Base-by-base conservation (phyloP, 257 asterid species). In the Solanum sparsipilum region DNA sequence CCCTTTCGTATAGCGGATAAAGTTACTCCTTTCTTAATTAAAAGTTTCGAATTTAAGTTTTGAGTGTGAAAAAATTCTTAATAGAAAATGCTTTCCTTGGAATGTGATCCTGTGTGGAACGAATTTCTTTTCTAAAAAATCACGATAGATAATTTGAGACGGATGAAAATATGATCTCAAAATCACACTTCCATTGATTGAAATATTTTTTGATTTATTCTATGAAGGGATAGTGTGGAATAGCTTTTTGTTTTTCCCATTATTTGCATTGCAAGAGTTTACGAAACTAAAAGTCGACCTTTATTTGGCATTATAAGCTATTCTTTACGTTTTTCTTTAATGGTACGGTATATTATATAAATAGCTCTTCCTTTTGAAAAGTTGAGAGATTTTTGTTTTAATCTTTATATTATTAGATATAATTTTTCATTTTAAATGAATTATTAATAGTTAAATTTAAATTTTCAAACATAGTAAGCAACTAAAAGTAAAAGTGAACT, bases 1-100 rank as follows among this genome's bases (percentile, higher is more conserved):
- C 12, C 70, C 86, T 10, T 82, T 56, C 5, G 5, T 18, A 18
- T 20, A 7, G 0, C 0, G 11, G 2, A 56, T 56, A 4, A 56
- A 1, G 0, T 3, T 56, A 58, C 0, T 7, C 0, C 0, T 58
- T 20, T 1, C 0, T 20, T 20, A 56, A 20, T 56, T 56, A 3
- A 56, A 56, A 6, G 0, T 56, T 58, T 58, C 0, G 2, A 20
- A 20, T 58, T 7, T 56, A 56, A 56, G 0, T 56, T 2, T 56
- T 56, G n/a, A 56, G 0, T 58, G 20, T 7, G 4, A 1, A 56
- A 56, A 6, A 20, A 6, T 7, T 20, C 10, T 58, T 58, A 21
- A 58, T 58, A 58, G 0, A 0, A 58, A 58, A 20, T 0, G 0
- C 2, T 58, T 58, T 3, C 5, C 5, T 18, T 21, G 1, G 0